Evolutionary conservation across 257 asterid genomes (phyloP).

Genomic region (Nicotiana otophora): DNA sequence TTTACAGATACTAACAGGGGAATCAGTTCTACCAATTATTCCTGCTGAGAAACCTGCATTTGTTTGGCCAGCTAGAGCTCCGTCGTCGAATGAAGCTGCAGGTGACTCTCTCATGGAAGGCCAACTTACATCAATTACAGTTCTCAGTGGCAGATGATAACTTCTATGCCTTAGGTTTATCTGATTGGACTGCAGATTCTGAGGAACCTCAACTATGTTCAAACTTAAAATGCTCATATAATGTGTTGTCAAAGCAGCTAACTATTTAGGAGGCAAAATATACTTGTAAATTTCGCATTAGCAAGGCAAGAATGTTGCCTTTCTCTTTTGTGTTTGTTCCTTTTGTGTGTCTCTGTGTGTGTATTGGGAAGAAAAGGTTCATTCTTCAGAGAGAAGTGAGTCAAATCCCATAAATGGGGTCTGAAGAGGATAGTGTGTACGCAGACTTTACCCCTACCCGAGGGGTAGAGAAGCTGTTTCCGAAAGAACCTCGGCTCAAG

Average conservation of each 20-base stretch:
- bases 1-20: constrained; percentile 14
- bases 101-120: not conserved
- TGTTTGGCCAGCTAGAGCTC: constrained; percentile 16
- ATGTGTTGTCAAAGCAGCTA: not conserved
- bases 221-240: not conserved
- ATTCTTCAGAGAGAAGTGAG: not conserved
- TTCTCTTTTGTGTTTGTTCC: not conserved
- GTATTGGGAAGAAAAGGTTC: no score
- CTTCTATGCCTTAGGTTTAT: not conserved
- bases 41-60: constrained; percentile 17
- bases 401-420: no score
- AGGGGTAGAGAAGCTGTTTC: no score
- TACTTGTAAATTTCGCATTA: not conserved
- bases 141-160: constrained; percentile 2
- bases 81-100: not conserved
- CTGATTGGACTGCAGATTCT: not conserved
- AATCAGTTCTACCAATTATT: constrained; percentile 5
- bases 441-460: no score
- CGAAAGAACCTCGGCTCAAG: no score
- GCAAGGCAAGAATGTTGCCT: not conserved
- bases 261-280: not conserved
- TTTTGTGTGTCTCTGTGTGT: not conserved
- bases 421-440: no score
- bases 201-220: not conserved
- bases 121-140: constrained; percentile 14